Evolutionary conservation across 495 filamentous ascomycete genomes (phyloP), one percentile per base, ranked within the genome.

Genomic region (Neurospora cerealis): DNA sequence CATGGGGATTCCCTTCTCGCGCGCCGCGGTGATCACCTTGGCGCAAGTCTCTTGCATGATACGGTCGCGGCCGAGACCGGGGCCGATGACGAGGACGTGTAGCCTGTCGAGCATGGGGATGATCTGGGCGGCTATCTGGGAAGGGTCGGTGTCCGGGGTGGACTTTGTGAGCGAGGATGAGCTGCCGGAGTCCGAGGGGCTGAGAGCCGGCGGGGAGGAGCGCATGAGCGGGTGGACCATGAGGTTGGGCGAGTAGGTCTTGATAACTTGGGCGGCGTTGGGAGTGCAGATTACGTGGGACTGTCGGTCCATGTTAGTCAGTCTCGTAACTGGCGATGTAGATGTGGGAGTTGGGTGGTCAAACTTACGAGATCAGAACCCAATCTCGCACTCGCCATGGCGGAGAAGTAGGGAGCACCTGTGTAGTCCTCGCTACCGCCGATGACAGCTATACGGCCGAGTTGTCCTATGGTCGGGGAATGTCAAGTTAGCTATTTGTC

Each of bases 161-260:
- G 82, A 76, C 69, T 82, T 78, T 42, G 85, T 80, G 62, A 60
- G 73, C 54, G 71, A 82, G 77, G 78, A 86, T 79, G 80, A 88
- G 78, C 73, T 81, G 75, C 72, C 74, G 78, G 77, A 73, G 41
- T 72, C 41, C 17, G 75, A 74, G 17, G 77, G 24, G 21, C 83
- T 75, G 74, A 83, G 80, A 15, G 88, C 84, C 44, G 82, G 75
- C 37, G 84, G 81, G 8, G 88, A 86, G 82, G 94, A 93, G 40
- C 95, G 94, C 87, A 99, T 94, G 70, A 97, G 87, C 3, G 96
- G 96, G 80, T 98, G 96, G 17, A 99, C 96, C 96, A 99, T 98
- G 17, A 99, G 85, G 83, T 98, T 98, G 11, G 96, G 96, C 42
- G 96, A 98, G 86, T 98, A 99, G 19, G 93, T 90, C 86, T 99